These are phyloP conservation scores for Leishmania guyanensis DNA, from an alignment of 208 protist genomes.

Conservation along the genomic window DNA sequence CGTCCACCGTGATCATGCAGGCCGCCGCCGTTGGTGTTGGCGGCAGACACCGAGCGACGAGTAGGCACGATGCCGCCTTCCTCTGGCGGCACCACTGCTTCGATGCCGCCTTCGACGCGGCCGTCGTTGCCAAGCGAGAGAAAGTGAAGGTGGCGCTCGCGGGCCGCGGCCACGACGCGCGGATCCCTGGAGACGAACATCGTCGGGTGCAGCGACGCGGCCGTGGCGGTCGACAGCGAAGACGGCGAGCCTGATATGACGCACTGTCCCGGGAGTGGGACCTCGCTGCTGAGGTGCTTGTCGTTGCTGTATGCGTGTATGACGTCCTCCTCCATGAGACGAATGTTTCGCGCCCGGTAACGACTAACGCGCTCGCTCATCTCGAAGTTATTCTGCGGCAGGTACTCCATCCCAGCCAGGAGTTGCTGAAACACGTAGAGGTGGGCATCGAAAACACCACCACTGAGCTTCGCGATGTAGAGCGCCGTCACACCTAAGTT, in stretches of 20 bases:
- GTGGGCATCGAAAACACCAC: slow-evolving; percentile 82
- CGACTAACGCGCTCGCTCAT: slow-evolving; percentile 56
- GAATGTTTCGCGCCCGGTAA: slow-evolving; percentile 60
- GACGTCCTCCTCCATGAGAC: slow-evolving; percentile 74
- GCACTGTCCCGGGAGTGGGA: neutral
- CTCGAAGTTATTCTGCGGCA: slow-evolving; percentile 34
- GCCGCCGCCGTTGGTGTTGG: neutral
- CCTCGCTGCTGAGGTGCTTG: neutral
- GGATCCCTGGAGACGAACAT: slow-evolving; percentile 19
- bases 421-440: slow-evolving; percentile 86
- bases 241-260: neutral
- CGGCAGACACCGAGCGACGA: neutral
- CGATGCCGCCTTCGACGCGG: slow-evolving; percentile 47
- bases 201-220: slow-evolving; percentile 10
- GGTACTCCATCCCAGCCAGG: slow-evolving; percentile 61
- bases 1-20: slow-evolving; percentile 6
- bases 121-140: slow-evolving; percentile 70
- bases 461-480: slow-evolving; percentile 77
- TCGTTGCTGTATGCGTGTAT: slow-evolving; percentile 46
- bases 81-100: slow-evolving; percentile 53
- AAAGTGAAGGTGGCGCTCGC: slow-evolving; percentile 61
- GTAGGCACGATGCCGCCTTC: slow-evolving; percentile 53
- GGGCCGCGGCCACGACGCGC: slow-evolving; percentile 19
- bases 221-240: neutral
- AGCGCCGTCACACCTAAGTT: slow-evolving; percentile 80